phyloP scores from a whole-genome alignment of 73 alveolate species.

The Paramecium octaurelia region DNA sequence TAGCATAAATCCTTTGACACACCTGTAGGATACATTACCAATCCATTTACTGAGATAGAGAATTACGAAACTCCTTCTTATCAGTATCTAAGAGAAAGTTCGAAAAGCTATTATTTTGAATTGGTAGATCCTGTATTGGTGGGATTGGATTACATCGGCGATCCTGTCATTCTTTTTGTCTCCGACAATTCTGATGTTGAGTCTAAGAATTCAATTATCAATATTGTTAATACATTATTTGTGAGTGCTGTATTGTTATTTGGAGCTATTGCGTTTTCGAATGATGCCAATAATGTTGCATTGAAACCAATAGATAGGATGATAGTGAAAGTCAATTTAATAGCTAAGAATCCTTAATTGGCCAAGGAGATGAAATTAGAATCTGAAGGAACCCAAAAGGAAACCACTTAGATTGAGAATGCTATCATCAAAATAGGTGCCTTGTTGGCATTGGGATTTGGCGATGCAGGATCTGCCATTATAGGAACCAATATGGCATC shows the following conservation, averaged over 20 bases:
- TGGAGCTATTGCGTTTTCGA: constrained; percentile 77
- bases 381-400: constrained; percentile 65
- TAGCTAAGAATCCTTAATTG: constrained; percentile 76
- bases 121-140: background rate
- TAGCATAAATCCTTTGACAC: background rate
- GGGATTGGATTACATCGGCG: background rate
- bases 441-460: constrained; percentile 84
- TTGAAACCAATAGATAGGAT: constrained; percentile 85
- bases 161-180: constrained; percentile 6
- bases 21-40: background rate
- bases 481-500: constrained; percentile 77
- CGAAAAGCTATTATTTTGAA: background rate
- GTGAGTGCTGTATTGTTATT: constrained; percentile 68
- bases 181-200: constrained; percentile 1
- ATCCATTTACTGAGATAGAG: background rate
- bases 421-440: constrained; percentile 95
- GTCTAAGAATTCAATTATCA: background rate
- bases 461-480: constrained; percentile 81
- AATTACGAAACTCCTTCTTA: background rate
- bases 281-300: constrained; percentile 82
- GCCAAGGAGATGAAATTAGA: constrained; percentile 61
- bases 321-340: constrained; percentile 74
- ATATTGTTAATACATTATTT: constrained; percentile 61
- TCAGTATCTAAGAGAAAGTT: constrained; percentile 13
- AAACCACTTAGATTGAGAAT: constrained; percentile 92